Base-by-base conservation (phyloP, 192 early-diverging fungal species). In the Backusella sp. region DNA sequence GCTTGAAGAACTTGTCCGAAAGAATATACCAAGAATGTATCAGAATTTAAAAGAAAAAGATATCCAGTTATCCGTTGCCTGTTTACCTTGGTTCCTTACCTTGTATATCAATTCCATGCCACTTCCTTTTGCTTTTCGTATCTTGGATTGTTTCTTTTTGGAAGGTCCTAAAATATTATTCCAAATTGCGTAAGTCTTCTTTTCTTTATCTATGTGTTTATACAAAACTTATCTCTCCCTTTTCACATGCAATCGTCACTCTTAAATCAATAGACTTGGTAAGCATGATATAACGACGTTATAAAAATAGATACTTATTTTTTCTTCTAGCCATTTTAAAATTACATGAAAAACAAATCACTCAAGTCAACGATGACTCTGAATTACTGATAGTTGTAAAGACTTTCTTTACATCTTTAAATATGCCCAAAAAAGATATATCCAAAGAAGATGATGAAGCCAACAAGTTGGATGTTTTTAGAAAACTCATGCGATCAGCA, bases 71-170 rank as follows among this genome's bases (percentile, higher is more conserved):
- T 97, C 96, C 2, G 96, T 99, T 0, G 97, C 96, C 5, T 98
- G 96, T 79, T 82, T 99, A 72, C 96, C 97, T 9, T 99, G 98
- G 98, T 98, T 99, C 84, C 84, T 99, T 68, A 97, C 94, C 34
- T 81, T 99, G 68, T 99, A 91, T 82, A 93, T 99, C 83, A 99
- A 99, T 83, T 95, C 96, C 6, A 93, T 99, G 88, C 97, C 98
- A 14, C 79, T 99, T 30, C 80, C 90, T 7, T 97, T 93, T 77
- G 94, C 96, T 11, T 87, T 96, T 73, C 86, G 96, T 30, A 91
- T 98, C 32, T 80, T 99, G 73, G 96, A 99, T 88, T 97, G 96
- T 84, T 96, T 99, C 76, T 98, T 98, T 83, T 88, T 98, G 88
- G 96, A 99, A 75, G 98, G 97, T 0, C 96, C 97, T 6, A 94